Evolutionary conservation across 192 early-diverging fungal species (phyloP).

Genomic region (Coemansia sp.): DNA sequence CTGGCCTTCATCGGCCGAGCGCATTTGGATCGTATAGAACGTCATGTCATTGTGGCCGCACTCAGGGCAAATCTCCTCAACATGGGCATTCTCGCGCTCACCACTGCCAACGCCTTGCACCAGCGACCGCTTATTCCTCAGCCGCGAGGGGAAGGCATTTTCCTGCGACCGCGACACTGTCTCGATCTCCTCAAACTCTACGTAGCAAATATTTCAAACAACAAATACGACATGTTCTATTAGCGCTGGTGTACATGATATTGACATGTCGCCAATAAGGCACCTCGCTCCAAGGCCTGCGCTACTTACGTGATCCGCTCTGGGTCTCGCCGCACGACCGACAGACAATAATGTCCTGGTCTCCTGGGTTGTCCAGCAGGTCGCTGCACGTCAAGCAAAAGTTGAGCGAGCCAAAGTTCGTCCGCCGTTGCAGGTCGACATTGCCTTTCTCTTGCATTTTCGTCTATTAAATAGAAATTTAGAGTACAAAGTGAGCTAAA

Average conservation of each 20-base stretch:
- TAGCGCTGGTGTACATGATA: background rate
- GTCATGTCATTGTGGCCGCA: slow-evolving; percentile 94
- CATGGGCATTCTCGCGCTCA: slow-evolving; percentile 56
- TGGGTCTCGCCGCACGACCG: slow-evolving; percentile 75
- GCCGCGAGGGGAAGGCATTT: slow-evolving; percentile 76
- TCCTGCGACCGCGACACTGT: slow-evolving; percentile 78
- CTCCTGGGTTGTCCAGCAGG: slow-evolving; percentile 83
- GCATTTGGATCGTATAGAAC: slow-evolving; percentile 95
- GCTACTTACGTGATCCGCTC: slow-evolving; percentile 36
- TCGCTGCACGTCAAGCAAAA: slow-evolving; percentile 92
- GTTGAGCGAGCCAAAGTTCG: slow-evolving; percentile 70
- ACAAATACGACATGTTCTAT: background rate
- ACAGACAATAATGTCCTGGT: slow-evolving; percentile 80
- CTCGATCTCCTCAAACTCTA: slow-evolving; percentile 77
- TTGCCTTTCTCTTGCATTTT: background rate
- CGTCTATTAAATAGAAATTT: background rate
- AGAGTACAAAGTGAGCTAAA: background rate
- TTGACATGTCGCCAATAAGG: no score
- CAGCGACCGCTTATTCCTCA: slow-evolving; percentile 71
- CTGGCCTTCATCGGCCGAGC: slow-evolving; percentile 99
- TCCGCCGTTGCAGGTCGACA: slow-evolving; percentile 34
- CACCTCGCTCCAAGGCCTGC: background rate
- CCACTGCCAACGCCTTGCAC: slow-evolving; percentile 58
- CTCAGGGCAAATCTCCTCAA: slow-evolving; percentile 94
- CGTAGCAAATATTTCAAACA: background rate